Conservation (phyloP, 2,329 filamentous ascomycete genomes). For the Hysterium pulicare region DNA sequence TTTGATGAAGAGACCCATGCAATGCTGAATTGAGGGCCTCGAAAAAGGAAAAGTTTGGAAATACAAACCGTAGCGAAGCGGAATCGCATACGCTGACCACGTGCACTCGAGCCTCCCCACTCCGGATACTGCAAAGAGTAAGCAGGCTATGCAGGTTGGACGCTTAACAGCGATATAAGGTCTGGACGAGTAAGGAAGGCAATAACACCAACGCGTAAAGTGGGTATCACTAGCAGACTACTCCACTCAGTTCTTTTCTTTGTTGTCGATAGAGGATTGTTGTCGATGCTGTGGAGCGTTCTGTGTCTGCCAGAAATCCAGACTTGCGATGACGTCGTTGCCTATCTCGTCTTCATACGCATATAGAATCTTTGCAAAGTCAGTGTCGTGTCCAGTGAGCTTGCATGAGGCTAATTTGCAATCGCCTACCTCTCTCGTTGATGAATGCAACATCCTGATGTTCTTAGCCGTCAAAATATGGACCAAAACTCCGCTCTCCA, state of each 20-base stretch:
- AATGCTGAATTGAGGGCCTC: too few relatives aligned
- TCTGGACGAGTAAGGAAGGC: too few relatives aligned
- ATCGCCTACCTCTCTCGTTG: constrained; percentile 81
- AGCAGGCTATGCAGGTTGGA: too few relatives aligned
- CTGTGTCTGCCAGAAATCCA: constrained; percentile 80
- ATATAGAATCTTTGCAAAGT: constrained; percentile 73
- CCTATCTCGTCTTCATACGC: constrained; percentile 95
- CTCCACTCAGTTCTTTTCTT: neutral
- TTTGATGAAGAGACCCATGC: too few relatives aligned
- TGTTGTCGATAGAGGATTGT: constrained; percentile 1
- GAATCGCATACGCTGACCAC: neutral
- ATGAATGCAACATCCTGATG: constrained; percentile 95
- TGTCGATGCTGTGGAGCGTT: neutral
- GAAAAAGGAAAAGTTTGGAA: too few relatives aligned
- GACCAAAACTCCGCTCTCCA: constrained; percentile 85
- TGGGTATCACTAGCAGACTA: too few relatives aligned
- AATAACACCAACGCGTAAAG: too few relatives aligned
- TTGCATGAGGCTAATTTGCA: neutral
- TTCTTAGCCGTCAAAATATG: constrained; percentile 97
- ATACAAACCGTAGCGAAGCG: neutral
- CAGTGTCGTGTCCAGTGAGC: neutral
- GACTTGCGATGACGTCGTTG: constrained; percentile 86
- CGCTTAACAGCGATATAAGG: too few relatives aligned
- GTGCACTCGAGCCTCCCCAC: neutral
- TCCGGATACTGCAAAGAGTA: too few relatives aligned